Conservation (phyloP, 306 rosid genomes). For the Corylus avellana region DNA sequence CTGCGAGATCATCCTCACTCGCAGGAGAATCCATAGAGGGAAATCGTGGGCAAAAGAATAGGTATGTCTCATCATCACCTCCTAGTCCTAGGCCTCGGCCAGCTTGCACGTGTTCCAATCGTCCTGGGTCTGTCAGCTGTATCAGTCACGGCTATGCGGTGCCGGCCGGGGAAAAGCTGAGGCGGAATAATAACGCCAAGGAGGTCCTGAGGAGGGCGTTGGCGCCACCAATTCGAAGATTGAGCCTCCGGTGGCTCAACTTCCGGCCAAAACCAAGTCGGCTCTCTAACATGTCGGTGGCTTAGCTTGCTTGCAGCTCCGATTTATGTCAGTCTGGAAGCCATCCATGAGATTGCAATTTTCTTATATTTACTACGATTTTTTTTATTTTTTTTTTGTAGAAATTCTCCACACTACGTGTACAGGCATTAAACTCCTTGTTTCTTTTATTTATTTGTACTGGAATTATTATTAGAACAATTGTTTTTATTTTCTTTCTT, state of each 20-base stretch:
- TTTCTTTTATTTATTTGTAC: no score
- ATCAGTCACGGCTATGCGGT: conserved; percentile 51
- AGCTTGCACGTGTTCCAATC: conserved; percentile 50
- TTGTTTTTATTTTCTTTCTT: no score
- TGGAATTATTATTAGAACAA: no score
- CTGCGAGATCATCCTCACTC: conserved; percentile 18
- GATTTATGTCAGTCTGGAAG: not conserved
- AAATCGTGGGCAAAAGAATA: conserved; percentile 26
- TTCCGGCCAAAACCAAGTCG: conserved; percentile 87
- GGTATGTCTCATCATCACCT: conserved; percentile 3
- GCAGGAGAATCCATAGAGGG: conserved; percentile 7
- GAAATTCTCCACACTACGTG: not conserved
- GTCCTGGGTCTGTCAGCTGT: conserved; percentile 54
- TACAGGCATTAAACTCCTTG: no score
- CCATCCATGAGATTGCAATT: no score
- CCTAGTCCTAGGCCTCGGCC: conserved; percentile 33
- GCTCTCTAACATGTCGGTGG: conserved; percentile 81
- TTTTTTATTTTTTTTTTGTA: no score
- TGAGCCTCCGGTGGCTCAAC: conserved; percentile 75
- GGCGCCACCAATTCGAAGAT: conserved; percentile 53
- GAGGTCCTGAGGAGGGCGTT: conserved; percentile 78
- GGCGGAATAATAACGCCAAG: conserved; percentile 47
- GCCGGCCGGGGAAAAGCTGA: conserved; percentile 43
- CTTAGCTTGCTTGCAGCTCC: conserved; percentile 15
- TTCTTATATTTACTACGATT: not conserved